Conservation (phyloP, 768 basidiomycete genomes). For the Russula griseocarnosa region DNA sequence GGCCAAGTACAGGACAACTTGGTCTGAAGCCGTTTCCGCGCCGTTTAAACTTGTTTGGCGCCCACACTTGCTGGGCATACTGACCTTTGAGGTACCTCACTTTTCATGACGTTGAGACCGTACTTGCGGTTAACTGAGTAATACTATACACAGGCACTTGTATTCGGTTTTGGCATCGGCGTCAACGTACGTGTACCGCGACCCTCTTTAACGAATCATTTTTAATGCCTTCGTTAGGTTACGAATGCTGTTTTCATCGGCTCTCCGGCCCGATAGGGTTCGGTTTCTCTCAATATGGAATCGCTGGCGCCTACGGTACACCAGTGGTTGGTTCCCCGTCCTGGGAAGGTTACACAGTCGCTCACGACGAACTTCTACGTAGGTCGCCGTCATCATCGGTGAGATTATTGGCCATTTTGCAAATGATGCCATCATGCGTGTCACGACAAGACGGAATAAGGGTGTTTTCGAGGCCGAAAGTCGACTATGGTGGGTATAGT, state of each 20-base stretch:
- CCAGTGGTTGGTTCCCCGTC: slow-evolving; percentile 43
- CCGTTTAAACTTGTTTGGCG: slow-evolving; percentile 57
- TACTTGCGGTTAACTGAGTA: slow-evolving; percentile 1
- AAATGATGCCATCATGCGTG: slow-evolving; percentile 49
- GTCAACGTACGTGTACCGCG: slow-evolving; percentile 44
- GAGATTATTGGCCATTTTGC: slow-evolving; percentile 49
- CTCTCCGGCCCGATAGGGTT: slow-evolving; percentile 48
- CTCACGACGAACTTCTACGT: background rate
- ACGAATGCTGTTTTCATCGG: slow-evolving; percentile 66
- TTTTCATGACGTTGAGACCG: background rate
- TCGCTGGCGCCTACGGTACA: slow-evolving; percentile 52
- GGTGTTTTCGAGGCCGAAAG: slow-evolving; percentile 55
- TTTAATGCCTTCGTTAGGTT: slow-evolving; percentile 38
- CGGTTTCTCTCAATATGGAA: slow-evolving; percentile 47
- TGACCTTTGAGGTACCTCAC: slow-evolving; percentile 38
- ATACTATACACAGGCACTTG: slow-evolving; percentile 40
- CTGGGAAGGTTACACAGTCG: background rate
- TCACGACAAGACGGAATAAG: slow-evolving; percentile 42
- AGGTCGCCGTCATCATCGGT: slow-evolving; percentile 50
- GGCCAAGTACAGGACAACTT: slow-evolving; percentile 53
- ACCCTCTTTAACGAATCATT: background rate
- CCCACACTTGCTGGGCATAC: slow-evolving; percentile 53
- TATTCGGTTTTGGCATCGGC: slow-evolving; percentile 64
- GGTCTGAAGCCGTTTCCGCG: slow-evolving; percentile 44
- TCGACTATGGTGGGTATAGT: slow-evolving; percentile 49